Evolutionary conservation across 1,139 yeast genomes (phyloP), one percentile per base, ranked within the genome.

Genomic region (Torulaspora globosa): DNA sequence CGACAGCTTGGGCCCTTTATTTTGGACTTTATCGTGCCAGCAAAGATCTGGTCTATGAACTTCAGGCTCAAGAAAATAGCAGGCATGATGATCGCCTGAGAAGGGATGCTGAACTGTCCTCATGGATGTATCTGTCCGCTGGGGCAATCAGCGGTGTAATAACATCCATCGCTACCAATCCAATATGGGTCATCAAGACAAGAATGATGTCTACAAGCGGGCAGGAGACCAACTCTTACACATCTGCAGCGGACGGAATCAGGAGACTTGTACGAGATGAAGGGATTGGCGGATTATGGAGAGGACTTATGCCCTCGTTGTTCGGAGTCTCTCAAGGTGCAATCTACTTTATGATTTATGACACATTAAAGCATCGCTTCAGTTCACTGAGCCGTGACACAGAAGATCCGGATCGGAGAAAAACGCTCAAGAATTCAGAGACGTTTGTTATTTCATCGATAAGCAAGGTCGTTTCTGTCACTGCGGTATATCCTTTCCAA

Each of bases 171-270:
- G 42, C 85, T 12, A 90, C 98, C 0, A 92, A 89, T 63, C 98
- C 98, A 0, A 76, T 92, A 29, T 92, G 98, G 98, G 97, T 92
- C 27, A 88, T 92, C 33, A 92, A 92, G 66, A 92, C 98, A 0
- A 72, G 97, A 48, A 83, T 90, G 53, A 71, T 92, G 56, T 80
- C 89, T 18, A 72, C 87, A 1, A 70, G 79, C 12, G 68, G 71
- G 30, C 52, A 57, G 3, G 66, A 71, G 1, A 67, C 69, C 0
- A 73, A 72, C 7, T 83, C 87, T 0, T 86, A 87, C 59, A 65
- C 61, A 11, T 79, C 87, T 0, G 65, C 81, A 10, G 7, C 58
- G 8, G 80, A 82, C 51, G 95, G 95, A 0, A 59, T 80, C 0
- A 53, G 49, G 8, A 65, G 74, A 36, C 79, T 89, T 16, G 62